Evolutionary conservation across 164 flowering plant species (phyloP), one percentile per base, ranked within the genome.

Genomic region (Annona squamosa): DNA sequence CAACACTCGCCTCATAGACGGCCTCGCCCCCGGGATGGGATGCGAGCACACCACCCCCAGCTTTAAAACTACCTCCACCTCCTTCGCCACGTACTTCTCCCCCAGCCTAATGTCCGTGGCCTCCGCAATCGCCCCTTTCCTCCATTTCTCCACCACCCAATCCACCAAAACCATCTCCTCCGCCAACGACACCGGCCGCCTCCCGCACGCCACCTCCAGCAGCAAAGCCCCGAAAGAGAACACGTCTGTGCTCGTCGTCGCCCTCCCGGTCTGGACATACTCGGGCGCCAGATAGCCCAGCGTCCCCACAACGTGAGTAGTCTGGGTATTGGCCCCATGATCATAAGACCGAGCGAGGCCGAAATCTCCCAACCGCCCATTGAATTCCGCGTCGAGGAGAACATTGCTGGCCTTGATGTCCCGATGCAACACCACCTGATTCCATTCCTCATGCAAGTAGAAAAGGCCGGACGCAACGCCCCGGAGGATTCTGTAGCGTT

Each of bases 401-500:
- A 75, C 77, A 52, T 75, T 75, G 73, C 77, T 75, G 45, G 77
- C 77, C n/a, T 75, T 75, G 37, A 75, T 37, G 19, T 75, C 77
- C 42, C 77, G 63, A 43, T 75, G 77, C 4, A 75, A 42, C 67
- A 75, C 73, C 2, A 70, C 59, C 56, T 75, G 69, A 43, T 70
- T 69, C 73, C 73, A 75, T n/a, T 43, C 73, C 7, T 75, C 77
- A 46, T 75, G 77, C 42, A 75, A 52, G 19, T 75, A 75, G 46
- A 70, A 52, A 9, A 75, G 43, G 10, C 73, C 77, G 3, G 73
- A 63, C 6, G 77, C 77, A 19, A 75, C 69, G 2, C 73, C 77
- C 61, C 65, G 64, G 64, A 75, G 45, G 12, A 75, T 70, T 45
- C 65, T 63, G 16, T 47, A 88, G 74, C 97, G 82, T 68, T 88